Conservation (phyloP, 441 rosid genomes). For the Populus trichocarpa region DNA sequence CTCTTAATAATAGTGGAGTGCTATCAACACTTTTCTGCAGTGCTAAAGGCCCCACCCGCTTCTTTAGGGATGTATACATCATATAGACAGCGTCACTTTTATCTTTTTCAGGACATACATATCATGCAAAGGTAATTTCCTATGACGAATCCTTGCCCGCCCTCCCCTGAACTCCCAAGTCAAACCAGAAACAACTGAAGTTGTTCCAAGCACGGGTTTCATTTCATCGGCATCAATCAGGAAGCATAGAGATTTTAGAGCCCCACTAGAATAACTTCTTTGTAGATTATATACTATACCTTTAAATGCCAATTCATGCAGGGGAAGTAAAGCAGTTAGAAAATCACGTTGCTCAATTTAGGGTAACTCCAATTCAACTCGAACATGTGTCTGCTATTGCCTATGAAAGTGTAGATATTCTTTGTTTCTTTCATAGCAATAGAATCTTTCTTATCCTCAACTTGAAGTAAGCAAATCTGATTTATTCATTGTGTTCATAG, state of each 20-base stretch:
- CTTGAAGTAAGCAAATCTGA: background rate
- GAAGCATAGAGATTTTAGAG: background rate
- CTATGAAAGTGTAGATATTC: background rate
- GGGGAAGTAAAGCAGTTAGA: background rate
- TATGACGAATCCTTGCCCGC: background rate
- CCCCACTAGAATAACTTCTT: background rate
- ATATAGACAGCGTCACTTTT: background rate
- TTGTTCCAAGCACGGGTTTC: background rate
- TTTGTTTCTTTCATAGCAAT: background rate
- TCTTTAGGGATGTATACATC: background rate
- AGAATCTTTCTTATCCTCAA: background rate
- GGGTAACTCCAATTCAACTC: background rate
- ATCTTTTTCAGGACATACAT: background rate
- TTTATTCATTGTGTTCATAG: background rate
- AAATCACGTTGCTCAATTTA: background rate
- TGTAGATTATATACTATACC: background rate
- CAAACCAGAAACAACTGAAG: background rate
- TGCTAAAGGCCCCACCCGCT: background rate
- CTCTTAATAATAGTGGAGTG: background rate
- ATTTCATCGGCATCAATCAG: background rate
- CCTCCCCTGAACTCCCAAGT: background rate
- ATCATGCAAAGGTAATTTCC: background rate
- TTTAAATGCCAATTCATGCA: background rate
- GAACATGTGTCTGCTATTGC: background rate
- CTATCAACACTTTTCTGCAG: background rate